Conservation (phyloP, 2,329 filamentous ascomycete species). For the Diplodia seriata region DNA sequence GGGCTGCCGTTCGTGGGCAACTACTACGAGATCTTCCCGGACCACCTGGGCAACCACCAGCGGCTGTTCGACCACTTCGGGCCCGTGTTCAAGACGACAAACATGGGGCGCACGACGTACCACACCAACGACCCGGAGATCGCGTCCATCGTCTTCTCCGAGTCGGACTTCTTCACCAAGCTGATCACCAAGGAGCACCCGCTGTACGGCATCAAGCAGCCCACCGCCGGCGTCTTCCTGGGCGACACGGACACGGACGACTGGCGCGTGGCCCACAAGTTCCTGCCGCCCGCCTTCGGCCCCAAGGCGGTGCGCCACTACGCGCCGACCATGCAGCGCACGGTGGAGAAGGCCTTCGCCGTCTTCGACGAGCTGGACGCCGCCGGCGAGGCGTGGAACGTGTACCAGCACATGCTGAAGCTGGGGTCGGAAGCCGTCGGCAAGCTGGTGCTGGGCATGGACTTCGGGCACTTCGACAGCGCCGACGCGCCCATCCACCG, state of each 20-base stretch:
- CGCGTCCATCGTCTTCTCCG: slow-evolving; percentile 43
- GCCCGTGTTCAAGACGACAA: slow-evolving; percentile 47
- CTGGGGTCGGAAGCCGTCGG: slow-evolving; percentile 54
- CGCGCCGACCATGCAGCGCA: slow-evolving; percentile 64
- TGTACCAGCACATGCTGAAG: slow-evolving; percentile 60
- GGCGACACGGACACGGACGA: slow-evolving; percentile 59
- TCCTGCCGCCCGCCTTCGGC: slow-evolving; percentile 64
- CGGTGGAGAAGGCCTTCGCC: slow-evolving; percentile 59
- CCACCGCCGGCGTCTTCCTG: slow-evolving; percentile 44
- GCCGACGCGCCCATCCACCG: slow-evolving; percentile 58
- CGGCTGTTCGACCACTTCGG: slow-evolving; percentile 51
- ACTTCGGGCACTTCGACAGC: slow-evolving; percentile 54
- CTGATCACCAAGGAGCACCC: slow-evolving; percentile 44
- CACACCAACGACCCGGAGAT: slow-evolving; percentile 49
- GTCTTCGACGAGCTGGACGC: slow-evolving; percentile 59
- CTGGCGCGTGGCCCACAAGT: slow-evolving; percentile 65
- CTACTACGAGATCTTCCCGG: slow-evolving; percentile 50
- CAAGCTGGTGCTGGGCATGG: slow-evolving; percentile 54
- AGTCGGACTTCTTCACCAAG: slow-evolving; percentile 53
- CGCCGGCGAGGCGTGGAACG: slow-evolving; percentile 54
- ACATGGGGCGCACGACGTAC: slow-evolving; percentile 47
- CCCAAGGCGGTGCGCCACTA: slow-evolving; percentile 69
- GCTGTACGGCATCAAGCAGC: slow-evolving; percentile 44
- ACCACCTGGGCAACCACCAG: slow-evolving; percentile 53
- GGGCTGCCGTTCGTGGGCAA: slow-evolving; percentile 48